phyloP scores from a whole-genome alignment of 441 rosid genomes.

The Gossypium lobatum region DNA sequence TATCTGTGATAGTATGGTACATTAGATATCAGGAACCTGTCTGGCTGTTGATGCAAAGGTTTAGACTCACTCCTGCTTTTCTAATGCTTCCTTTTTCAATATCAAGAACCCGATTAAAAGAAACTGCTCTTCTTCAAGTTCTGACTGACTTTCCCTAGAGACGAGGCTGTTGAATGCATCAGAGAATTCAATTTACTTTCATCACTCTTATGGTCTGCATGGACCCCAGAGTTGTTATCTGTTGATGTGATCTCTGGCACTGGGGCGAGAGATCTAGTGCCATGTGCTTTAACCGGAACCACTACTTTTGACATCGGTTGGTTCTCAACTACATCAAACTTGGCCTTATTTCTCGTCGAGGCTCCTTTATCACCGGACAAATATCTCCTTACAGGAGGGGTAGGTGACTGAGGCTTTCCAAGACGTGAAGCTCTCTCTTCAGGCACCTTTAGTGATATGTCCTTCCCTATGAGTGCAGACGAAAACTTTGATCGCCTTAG shows the following conservation, averaged over 20 bases:
- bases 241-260: constrained; percentile 38
- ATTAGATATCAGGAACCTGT: constrained; percentile 44
- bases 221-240: constrained; percentile 33
- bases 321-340: constrained; percentile 45
- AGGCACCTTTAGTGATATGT: constrained; percentile 36
- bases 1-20: constrained; percentile 25
- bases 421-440: constrained; percentile 45
- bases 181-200: constrained; percentile 35
- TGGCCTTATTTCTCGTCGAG: constrained; percentile 43
- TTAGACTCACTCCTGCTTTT: constrained; percentile 44
- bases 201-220: constrained; percentile 21
- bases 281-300: constrained; percentile 65
- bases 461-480: constrained; percentile 51
- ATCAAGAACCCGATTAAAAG: constrained; percentile 50
- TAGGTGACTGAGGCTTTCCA: constrained; percentile 52
- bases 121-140: constrained; percentile 65
- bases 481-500: constrained; percentile 74
- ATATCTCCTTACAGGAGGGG: constrained; percentile 64
- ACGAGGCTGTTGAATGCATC: constrained; percentile 38
- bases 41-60: constrained; percentile 48
- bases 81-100: constrained; percentile 64
- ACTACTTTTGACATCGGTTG: constrained; percentile 52
- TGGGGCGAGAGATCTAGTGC: constrained; percentile 45
- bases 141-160: constrained; percentile 46
- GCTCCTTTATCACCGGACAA: constrained; percentile 74